Percentiles rank a stretch among this genome's conserved stretches.
Evolutionary conservation across 305 asterid species (phyloP).

Genomic region (Fraxinus floribunda): DNA sequence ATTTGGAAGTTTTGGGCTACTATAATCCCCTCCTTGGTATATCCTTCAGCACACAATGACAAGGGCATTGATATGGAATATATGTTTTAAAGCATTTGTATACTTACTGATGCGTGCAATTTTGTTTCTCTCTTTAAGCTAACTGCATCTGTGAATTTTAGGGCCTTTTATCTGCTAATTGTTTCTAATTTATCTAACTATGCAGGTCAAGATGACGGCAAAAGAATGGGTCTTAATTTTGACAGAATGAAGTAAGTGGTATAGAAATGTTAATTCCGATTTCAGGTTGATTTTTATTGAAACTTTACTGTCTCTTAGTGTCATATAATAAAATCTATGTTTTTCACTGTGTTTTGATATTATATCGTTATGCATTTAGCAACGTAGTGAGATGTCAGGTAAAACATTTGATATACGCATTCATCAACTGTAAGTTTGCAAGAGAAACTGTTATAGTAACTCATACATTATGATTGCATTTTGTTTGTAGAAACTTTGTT

Average conservation of each 20-base stretch:
- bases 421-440: not conserved
- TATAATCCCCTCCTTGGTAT: conserved; percentile 9
- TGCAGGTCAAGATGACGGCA: conserved; percentile 93
- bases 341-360: not conserved
- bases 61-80: too few relatives aligned
- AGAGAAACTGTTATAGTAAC: not conserved
- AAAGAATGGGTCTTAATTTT: conserved; percentile 89
- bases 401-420: not conserved
- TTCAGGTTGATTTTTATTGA: not conserved
- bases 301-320: not conserved
- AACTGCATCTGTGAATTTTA: not conserved
- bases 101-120: not conserved
- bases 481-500: not conserved
- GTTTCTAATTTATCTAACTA: conserved; percentile 16
- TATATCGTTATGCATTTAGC: conserved; percentile 3
- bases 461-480: not conserved
- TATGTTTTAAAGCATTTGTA: not conserved
- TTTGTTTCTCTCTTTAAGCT: not conserved
- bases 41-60: not conserved
- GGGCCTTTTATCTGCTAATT: not conserved
- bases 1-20: conserved; percentile 88
- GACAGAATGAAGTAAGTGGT: conserved; percentile 77
- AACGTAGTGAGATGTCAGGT: not conserved
- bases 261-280: not conserved
- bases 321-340: not conserved